A percentile compares a stretch with the other conserved stretches of the same genome.
Conservation (phyloP, 805 yeast species). For the Saccharomyces cerevisiae region DNA sequence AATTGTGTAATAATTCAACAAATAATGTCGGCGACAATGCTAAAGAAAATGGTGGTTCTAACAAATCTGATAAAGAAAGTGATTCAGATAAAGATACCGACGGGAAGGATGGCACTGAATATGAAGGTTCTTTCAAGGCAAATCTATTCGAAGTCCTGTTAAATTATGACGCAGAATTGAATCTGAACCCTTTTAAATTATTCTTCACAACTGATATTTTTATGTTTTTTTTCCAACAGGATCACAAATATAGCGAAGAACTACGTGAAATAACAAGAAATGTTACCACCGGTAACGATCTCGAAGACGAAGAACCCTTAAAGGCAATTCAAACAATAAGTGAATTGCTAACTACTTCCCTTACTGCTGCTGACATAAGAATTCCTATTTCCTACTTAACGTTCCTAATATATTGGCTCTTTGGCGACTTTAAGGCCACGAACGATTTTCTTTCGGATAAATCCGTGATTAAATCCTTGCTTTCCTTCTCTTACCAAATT, state of each 20-base stretch:
- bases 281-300: constrained; percentile 36
- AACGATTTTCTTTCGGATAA: constrained; percentile 65
- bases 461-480: constrained; percentile 55
- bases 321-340: constrained; percentile 67
- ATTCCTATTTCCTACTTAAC: constrained; percentile 69
- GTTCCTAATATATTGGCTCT: constrained; percentile 68
- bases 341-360: constrained; percentile 59
- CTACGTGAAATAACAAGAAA: constrained; percentile 40
- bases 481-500: constrained; percentile 54
- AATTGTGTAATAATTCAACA: constrained; percentile 28
- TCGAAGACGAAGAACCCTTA: constrained; percentile 50
- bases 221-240: constrained; percentile 42
- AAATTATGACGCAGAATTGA: constrained; percentile 64
- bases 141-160: constrained; percentile 65
- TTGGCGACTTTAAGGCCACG: constrained; percentile 67
- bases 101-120: constrained; percentile 21
- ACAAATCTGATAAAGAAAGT: not conserved
- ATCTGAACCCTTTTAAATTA: constrained; percentile 74
- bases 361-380: constrained; percentile 61
- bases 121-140: constrained; percentile 3
- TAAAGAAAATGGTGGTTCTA: constrained; percentile 13
- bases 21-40: constrained; percentile 1
- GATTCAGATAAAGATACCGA: constrained; percentile 25
- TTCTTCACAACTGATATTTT: constrained; percentile 77
- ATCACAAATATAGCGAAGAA: constrained; percentile 40